Evolutionary conservation across 2,329 filamentous ascomycete genomes (phyloP).

Genomic region (Neurospora sp.): DNA sequence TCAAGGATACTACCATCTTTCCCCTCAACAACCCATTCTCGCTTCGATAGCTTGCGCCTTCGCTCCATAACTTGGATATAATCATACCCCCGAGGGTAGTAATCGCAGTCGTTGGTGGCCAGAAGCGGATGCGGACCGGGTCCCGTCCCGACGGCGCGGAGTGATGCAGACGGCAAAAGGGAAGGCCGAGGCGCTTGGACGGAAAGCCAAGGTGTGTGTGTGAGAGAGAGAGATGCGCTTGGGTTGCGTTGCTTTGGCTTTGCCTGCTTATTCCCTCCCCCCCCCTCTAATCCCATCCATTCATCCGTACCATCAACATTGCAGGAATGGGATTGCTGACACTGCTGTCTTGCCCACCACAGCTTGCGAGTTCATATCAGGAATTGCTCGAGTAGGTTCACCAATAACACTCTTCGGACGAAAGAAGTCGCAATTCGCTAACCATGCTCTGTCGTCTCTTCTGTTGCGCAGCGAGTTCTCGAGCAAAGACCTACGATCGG

Average conservation of each 20-base stretch:
- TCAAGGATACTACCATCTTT: neutral
- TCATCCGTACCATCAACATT: neutral
- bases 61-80: neutral
- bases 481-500: conserved; percentile 78
- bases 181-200: conserved; percentile 48
- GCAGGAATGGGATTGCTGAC: conserved; percentile 1
- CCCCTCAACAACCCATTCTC: neutral
- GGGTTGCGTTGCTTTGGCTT: neutral
- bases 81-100: neutral
- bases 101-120: neutral
- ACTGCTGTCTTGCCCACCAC: neutral
- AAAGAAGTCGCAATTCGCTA: conserved; percentile 2
- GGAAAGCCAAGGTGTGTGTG: conserved; percentile 47
- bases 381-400: conserved; percentile 76
- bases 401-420: conserved; percentile 1
- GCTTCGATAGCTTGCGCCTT: neutral
- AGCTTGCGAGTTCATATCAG: conserved; percentile 97
- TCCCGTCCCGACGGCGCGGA: conserved; percentile 18
- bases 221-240: neutral
- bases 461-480: conserved; percentile 68
- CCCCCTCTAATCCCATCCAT: neutral
- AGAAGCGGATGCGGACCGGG: conserved; percentile 16
- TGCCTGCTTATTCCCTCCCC: conserved; percentile 5
- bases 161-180: conserved; percentile 45
- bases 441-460: conserved; percentile 3